Evolutionary conservation across 805 yeast genomes (phyloP).

Genomic region (Kurtzmaniella fragi): DNA sequence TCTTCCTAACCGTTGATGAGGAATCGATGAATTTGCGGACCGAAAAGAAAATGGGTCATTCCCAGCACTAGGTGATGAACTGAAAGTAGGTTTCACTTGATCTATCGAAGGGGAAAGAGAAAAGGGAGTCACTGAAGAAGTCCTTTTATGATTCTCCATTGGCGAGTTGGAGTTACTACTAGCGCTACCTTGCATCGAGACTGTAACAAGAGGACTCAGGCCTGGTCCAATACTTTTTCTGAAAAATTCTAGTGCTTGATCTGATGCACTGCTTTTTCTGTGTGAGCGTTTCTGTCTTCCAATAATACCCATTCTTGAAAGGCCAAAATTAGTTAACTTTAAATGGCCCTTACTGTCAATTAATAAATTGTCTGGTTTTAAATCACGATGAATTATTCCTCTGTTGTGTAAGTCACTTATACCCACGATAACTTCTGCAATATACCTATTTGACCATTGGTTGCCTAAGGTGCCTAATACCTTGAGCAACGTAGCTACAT

Average conservation of each 20-base stretch:
- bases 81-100: conserved; percentile 10
- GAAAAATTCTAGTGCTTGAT: conserved; percentile 38
- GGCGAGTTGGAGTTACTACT: conserved; percentile 19
- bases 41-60: conserved; percentile 5
- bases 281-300: conserved; percentile 61
- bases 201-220: conserved; percentile 23
- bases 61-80: conserved; percentile 7
- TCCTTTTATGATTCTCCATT: conserved; percentile 22
- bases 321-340: conserved; percentile 92
- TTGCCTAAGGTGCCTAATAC: conserved; percentile 80
- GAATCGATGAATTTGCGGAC: not conserved
- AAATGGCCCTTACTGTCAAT: conserved; percentile 86
- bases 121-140: conserved; percentile 41
- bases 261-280: conserved; percentile 38
- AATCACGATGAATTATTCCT: conserved; percentile 91
- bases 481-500: conserved; percentile 80
- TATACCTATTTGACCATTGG: conserved; percentile 79
- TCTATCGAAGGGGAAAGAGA: conserved; percentile 39
- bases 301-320: conserved; percentile 82
- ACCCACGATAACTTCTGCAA: conserved; percentile 87
- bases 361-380: conserved; percentile 89
- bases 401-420: conserved; percentile 83
- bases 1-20: conserved; percentile 11
- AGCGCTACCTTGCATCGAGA: conserved; percentile 7
- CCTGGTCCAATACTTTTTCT: conserved; percentile 19